Base-by-base conservation (phyloP, 306 rosid species). In the Rosa lucieae region DNA sequence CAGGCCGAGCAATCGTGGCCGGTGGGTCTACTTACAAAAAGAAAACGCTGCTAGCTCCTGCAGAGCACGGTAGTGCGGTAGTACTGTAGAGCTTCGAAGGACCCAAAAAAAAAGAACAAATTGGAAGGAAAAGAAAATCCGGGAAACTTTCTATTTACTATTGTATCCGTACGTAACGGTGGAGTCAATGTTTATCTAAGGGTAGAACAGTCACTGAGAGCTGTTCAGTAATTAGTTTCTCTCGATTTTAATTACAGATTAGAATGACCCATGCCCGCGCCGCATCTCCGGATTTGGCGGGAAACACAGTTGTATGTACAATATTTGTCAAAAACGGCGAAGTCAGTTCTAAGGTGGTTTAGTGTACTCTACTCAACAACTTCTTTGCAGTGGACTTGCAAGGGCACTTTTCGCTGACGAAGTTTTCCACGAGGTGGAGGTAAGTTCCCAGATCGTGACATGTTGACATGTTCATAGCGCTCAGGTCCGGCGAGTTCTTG, bases 381-480 rank as follows among this genome's bases (percentile, higher is more conserved):
- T 75, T 83, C 47, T 63, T 85, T 0, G 97, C 92, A 3, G 89
- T 84, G 74, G 86, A 74, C 61, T 86, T 82, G 56, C 84, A 90
- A 2, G 97, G 94, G 53, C 94, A 90, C 3, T 84, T 81, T 82
- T 91, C 82, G 80, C 91, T 91, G 58, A 83, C 91, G 69, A 86
- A 90, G 47, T 87, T 88, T 7, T 91, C 89, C 42, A 93, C 87
- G 3, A 93, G 81, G 76, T 90, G 97, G 26, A 93, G 72, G 39
- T 93, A 93, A 0, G 97, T 93, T 80, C 86, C 86, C 79, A 93
- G 86, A 14, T 91, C 90, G 29, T 93, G 98, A 87, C 92, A 86
- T 80, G 90, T 87, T 67, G 90, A 93, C 23, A 87, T 61, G 69
- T 87, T 79, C 13, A 80, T 66, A 8, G 84, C 82, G 49, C 46